These are phyloP conservation scores for Sclerotinia nivalis DNA, from an alignment of 2,329 filamentous ascomycete species.

Conservation along the genomic window DNA sequence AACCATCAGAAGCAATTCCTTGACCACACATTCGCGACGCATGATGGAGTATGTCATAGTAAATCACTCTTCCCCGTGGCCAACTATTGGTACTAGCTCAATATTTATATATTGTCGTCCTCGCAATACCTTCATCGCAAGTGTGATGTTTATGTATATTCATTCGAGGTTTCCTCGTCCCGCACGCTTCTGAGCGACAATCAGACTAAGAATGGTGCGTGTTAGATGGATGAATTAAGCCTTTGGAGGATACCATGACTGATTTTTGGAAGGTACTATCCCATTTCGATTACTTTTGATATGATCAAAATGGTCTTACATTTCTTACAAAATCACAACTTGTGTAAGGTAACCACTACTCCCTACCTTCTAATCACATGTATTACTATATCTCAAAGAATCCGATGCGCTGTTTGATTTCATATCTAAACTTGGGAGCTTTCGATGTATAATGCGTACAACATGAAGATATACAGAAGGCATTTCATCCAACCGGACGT, in stretches of 20 bases:
- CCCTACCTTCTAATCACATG: neutral
- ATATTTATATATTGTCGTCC: neutral
- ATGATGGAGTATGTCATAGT: too few species aligned
- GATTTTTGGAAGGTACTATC: neutral
- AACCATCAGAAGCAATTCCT: neutral
- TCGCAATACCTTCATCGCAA: neutral
- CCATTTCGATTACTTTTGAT: neutral
- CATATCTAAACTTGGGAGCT: neutral
- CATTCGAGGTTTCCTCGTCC: neutral
- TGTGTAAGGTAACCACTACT: neutral
- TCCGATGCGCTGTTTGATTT: neutral
- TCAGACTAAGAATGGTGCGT: neutral
- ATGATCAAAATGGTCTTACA: neutral
- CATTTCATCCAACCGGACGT: neutral
- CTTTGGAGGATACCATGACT: neutral
- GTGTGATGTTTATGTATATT: neutral
- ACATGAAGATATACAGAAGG: neutral
- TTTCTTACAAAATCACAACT: neutral
- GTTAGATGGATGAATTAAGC: neutral
- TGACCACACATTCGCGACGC: neutral
- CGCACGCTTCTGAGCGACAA: neutral
- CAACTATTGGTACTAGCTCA: too few species aligned
- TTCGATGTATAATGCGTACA: neutral
- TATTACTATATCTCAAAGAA: neutral
- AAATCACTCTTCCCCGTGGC: too few species aligned